Evolutionary conservation across 2,329 filamentous ascomycete genomes (phyloP).

Genomic region (Cordyceps farinosa): DNA sequence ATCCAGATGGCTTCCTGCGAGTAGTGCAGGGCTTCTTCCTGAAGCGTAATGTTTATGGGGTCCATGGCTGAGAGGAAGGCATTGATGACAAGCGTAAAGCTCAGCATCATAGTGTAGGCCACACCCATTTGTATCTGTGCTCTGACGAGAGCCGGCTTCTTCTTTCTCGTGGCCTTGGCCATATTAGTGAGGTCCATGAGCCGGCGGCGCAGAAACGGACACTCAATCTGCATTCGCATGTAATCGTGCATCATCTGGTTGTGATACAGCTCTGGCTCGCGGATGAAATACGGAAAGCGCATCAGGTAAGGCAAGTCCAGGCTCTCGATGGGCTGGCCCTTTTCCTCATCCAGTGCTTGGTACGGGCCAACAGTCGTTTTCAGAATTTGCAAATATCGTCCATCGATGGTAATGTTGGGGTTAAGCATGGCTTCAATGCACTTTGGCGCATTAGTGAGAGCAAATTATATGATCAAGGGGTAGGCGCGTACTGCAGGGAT

Average conservation of each 20-base stretch:
- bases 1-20: conserved; percentile 26
- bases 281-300: conserved; percentile 8
- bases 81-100: conserved; percentile 25
- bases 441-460: conserved; percentile 3
- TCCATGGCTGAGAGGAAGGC: conserved; percentile 25
- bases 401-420: conserved; percentile 15
- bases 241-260: conserved; percentile 8
- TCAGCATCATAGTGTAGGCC: conserved; percentile 23
- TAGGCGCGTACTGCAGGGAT: conserved; percentile 31
- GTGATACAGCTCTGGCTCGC: conserved; percentile 11
- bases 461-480: not conserved
- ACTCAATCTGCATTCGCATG: conserved; percentile 10
- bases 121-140: conserved; percentile 15
- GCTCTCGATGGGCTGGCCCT: conserved; percentile 16
- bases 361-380: not conserved
- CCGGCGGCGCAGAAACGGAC: conserved; percentile 15
- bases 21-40: conserved; percentile 21
- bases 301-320: conserved; percentile 16
- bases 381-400: conserved; percentile 1
- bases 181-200: conserved; percentile 10
- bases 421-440: conserved; percentile 16
- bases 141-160: not conserved
- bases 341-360: conserved; percentile 12
- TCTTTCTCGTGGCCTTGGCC: not conserved
- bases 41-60: conserved; percentile 4